Percentiles rank a stretch among this genome's conserved stretches.
These are phyloP conservation scores for Canavalia ensiformis DNA, from an alignment of 306 rosid genomes.

Conservation along the genomic window DNA sequence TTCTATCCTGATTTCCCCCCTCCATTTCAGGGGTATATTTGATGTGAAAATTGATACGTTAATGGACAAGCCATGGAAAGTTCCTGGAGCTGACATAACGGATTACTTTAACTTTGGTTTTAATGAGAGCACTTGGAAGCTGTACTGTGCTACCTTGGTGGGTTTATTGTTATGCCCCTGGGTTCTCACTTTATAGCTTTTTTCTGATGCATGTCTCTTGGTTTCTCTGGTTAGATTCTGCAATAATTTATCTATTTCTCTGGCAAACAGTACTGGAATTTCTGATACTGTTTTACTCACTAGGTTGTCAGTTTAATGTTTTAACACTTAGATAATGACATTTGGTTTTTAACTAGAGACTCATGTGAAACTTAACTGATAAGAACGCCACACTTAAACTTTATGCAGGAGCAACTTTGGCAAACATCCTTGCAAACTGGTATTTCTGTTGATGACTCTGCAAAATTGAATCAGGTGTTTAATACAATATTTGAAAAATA, in stretches of 20 bases:
- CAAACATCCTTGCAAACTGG: conserved; percentile 45
- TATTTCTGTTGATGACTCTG: conserved; percentile 39
- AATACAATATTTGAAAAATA: conserved; percentile 11
- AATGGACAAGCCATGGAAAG: conserved; percentile 71
- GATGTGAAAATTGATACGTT: conserved; percentile 65
- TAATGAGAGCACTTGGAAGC: conserved; percentile 76
- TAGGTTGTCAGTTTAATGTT: conserved; percentile 36
- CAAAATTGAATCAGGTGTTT: conserved; percentile 57
- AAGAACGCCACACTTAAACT: conserved; percentile 32
- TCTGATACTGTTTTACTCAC: conserved; percentile 9
- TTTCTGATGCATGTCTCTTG: conserved; percentile 32
- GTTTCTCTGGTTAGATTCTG: conserved; percentile 34
- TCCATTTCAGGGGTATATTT: conserved; percentile 62
- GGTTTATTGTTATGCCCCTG: conserved; percentile 38
- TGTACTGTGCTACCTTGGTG: conserved; percentile 74
- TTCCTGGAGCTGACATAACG: conserved; percentile 65
- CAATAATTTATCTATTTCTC: conserved; percentile 30
- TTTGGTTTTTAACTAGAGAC: conserved; percentile 40
- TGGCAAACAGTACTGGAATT: conserved; percentile 37
- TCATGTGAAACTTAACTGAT: conserved; percentile 14
- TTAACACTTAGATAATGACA: conserved; percentile 24
- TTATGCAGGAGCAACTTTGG: conserved; percentile 59
- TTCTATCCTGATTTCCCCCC: conserved; percentile 27
- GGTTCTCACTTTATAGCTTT: conserved; percentile 18
- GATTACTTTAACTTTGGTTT: conserved; percentile 82